phyloP scores from a whole-genome alignment of 768 basidiomycete species.

The Fomitopsis pulvina region DNA sequence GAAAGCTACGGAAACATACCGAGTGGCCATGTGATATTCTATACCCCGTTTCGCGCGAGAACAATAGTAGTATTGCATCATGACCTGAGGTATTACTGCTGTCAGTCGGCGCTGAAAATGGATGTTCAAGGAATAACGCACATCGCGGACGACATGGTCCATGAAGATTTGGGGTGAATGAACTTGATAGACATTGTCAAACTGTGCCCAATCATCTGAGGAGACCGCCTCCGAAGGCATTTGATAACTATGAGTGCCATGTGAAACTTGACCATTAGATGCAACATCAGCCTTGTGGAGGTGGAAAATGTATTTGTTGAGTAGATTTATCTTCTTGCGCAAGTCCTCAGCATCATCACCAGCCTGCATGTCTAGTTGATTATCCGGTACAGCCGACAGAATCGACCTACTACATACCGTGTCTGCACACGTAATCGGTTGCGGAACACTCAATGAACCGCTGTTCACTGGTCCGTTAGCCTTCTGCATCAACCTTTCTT shows the following conservation, averaged over 20 bases:
- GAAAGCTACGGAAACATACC: constrained; percentile 31
- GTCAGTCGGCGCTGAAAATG: not conserved
- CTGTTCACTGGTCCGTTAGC: not conserved
- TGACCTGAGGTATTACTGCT: constrained; percentile 42
- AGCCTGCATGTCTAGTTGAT: not conserved
- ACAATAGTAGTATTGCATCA: constrained; percentile 85
- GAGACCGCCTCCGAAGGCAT: constrained; percentile 65
- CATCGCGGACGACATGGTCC: constrained; percentile 73
- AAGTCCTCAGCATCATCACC: constrained; percentile 8
- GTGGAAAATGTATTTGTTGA: constrained; percentile 55
- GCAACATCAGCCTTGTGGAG: constrained; percentile 40
- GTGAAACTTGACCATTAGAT: constrained; percentile 24
- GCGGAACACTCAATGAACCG: not conserved
- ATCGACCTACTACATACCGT: not conserved
- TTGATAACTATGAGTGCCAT: constrained; percentile 43
- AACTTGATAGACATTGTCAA: constrained; percentile 87
- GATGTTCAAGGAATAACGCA: constrained; percentile 31
- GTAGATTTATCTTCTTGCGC: constrained; percentile 48
- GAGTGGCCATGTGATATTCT: constrained; percentile 85
- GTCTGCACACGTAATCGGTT: not conserved
- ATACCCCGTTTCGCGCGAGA: constrained; percentile 68
- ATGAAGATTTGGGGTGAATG: constrained; percentile 81
- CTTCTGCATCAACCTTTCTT: constrained; percentile 3
- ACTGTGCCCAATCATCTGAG: constrained; percentile 68
- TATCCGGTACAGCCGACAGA: not conserved